Percentiles rank a stretch among this genome's conserved stretches.
phyloP scores from a whole-genome alignment of 495 filamentous ascomycete genomes.

The Rhypophila decipiens region DNA sequence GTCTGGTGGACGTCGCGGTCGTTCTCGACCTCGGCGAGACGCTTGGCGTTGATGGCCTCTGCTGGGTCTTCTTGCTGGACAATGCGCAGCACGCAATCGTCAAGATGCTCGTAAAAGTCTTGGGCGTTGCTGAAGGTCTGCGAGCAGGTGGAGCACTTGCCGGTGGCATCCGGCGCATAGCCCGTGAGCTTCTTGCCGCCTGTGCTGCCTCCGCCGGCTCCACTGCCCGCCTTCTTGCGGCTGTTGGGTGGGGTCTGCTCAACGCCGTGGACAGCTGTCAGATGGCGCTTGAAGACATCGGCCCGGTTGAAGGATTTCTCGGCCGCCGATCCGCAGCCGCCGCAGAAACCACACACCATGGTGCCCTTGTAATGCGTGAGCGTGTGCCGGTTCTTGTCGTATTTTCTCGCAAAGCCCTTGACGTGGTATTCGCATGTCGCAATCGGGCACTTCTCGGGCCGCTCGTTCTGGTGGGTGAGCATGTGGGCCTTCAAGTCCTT shows the following conservation, averaged over 20 bases:
- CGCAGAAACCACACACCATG: constrained; percentile 99
- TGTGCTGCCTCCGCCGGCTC: constrained; percentile 18
- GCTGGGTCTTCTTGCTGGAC: constrained; percentile 96
- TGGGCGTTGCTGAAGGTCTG: constrained; percentile 89
- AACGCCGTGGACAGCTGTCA: constrained; percentile 90
- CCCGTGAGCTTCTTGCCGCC: constrained; percentile 52
- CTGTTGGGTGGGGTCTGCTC: constrained; percentile 97
- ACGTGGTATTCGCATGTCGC: constrained; percentile 89
- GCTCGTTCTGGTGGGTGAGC: constrained; percentile 89
- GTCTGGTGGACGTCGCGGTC: constrained; percentile 80
- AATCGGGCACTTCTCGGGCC: constrained; percentile 96
- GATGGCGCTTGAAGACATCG: constrained; percentile 96
- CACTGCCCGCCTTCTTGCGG: constrained; percentile 62
- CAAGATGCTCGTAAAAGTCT: constrained; percentile 98
- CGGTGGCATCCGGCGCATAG: constrained; percentile 69
- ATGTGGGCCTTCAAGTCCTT: constrained; percentile 94
- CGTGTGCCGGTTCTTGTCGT: constrained; percentile 97
- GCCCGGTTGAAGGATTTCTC: constrained; percentile 99
- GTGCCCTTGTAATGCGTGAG: constrained; percentile 98
- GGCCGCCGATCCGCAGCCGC: constrained; percentile 81
- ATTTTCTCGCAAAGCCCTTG: constrained; percentile 95
- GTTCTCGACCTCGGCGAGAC: constrained; percentile 72
- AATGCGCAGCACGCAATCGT: constrained; percentile 95
- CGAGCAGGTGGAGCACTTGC: constrained; percentile 94
- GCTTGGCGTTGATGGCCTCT: constrained; percentile 88